Conservation (phyloP, 2,329 filamentous ascomycete genomes). For the Colletotrichum kahawae region DNA sequence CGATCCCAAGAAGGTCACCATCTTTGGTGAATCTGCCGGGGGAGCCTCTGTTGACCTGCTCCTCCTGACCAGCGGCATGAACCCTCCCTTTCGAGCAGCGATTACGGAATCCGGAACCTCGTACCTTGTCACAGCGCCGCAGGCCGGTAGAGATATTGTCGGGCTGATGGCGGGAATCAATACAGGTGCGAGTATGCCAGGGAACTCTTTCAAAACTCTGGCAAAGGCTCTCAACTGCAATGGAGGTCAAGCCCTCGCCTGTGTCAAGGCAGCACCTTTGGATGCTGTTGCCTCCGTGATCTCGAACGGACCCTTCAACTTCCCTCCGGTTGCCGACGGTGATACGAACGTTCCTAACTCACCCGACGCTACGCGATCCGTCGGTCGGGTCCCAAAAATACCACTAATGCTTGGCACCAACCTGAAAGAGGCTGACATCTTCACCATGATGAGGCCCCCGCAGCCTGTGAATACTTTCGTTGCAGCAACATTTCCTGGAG, state of each 20-base stretch:
- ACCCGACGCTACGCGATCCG: not conserved
- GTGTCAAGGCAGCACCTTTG: not conserved
- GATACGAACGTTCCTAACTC: not conserved
- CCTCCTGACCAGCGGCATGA: not conserved
- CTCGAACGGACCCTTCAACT: not conserved
- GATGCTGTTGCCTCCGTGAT: not conserved
- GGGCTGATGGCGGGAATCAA: not conserved
- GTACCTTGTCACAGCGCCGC: not conserved
- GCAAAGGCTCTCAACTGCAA: not conserved
- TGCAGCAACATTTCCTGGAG: not conserved
- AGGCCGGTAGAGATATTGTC: not conserved
- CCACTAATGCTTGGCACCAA: not conserved
- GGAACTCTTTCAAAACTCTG: not conserved
- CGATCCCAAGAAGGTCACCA: slow-evolving; percentile 24
- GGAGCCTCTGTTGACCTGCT: not conserved
- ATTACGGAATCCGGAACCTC: not conserved
- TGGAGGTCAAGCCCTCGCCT: not conserved
- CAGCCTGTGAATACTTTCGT: not conserved
- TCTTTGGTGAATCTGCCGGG: not conserved
- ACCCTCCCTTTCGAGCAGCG: not conserved
- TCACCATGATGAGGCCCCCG: not conserved
- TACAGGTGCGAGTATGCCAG: not conserved
- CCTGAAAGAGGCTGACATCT: not conserved
- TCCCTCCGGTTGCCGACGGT: not conserved
- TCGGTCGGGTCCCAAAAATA: not conserved